Base-by-base conservation (phyloP, 495 filamentous ascomycete genomes). In the Tetracladium marchalianum region DNA sequence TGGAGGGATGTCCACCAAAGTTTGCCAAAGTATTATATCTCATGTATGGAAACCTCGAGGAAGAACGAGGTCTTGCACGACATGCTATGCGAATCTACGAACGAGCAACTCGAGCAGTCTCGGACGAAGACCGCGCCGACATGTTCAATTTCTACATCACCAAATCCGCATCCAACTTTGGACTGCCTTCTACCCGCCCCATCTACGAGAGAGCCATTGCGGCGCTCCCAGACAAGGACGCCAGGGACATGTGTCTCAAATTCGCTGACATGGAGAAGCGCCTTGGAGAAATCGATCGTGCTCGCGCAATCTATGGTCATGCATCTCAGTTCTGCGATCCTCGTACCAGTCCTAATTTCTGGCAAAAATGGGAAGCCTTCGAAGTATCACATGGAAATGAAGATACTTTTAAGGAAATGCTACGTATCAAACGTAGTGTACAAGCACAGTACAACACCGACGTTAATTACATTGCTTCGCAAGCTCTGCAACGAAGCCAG, bases 91-190 rank as follows among this genome's bases (percentile, higher is more conserved):
- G 92, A 24, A 99, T 99, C 47, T 99, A 99, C 64, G 92, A 99
- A 65, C 85, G 92, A 41, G 92, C 93, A 19, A 97, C 92, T 13
- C 84, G 92, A 4, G 88, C 92, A 12, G 93, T 99, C 7, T 85
- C 88, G 13, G 92, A 99, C 61, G 90, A 95, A 56, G 89, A 97
- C 58, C 73, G 88, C 10, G 82, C 86, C 53, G 93, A 95, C 62
- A 95, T 99, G 88, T 99, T 96, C 70, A 90, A 95, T 61, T 95
- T 96, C 61, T 99, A 97, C 72, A 95, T 99, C 62, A 96, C 93
- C 39, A 97, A 99, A 60, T 95, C 90, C 0, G 92, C 92, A 0
- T 94, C 90, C 9, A 99, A 99, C 63, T 99, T 99, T 52, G 92
- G 92, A 6, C 73, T 99, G 17, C 85, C 92, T 1, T 97, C 92